phyloP scores from a whole-genome alignment of 305 asterid species.

The Ajuga reptans region DNA sequence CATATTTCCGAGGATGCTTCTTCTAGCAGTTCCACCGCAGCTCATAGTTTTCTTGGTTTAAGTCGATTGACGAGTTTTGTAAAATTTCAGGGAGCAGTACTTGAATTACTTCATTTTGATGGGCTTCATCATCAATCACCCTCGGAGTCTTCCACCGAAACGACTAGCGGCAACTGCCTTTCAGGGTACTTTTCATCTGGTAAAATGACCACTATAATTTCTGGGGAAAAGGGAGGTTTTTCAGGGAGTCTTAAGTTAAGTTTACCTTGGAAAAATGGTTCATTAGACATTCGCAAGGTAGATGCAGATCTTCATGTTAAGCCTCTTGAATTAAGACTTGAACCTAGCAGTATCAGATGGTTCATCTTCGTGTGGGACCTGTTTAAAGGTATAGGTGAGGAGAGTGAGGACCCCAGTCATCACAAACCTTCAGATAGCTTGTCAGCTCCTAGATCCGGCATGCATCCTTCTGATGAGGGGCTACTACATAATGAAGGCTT shows the following conservation, averaged over 20 bases:
- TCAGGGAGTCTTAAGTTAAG: conserved; percentile 75
- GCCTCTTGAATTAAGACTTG: conserved; percentile 67
- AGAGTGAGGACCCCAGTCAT: conserved; percentile 29
- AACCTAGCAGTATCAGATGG: conserved; percentile 60
- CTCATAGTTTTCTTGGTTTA: conserved; percentile 62
- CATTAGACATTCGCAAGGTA: conserved; percentile 71
- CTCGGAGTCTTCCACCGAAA: conserved; percentile 35
- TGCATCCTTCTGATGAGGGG: conserved; percentile 36
- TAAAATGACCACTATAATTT: conserved; percentile 45
- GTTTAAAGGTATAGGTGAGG: conserved; percentile 41
- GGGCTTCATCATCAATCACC: conserved; percentile 41
- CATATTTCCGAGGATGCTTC: conserved; percentile 68
- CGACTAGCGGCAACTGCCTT: conserved; percentile 37
- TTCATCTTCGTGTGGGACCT: conserved; percentile 60
- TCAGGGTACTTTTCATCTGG: conserved; percentile 40
- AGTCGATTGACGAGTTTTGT: conserved; percentile 64
- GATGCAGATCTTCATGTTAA: conserved; percentile 77
- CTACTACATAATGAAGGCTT: conserved; percentile 31
- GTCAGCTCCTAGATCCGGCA: conserved; percentile 34
- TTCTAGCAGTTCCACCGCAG: conserved; percentile 27
- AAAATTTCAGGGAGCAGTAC: conserved; percentile 72
- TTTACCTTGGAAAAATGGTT: conserved; percentile 95
- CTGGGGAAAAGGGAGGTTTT: conserved; percentile 75
- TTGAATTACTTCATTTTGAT: conserved; percentile 64
- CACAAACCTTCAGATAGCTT: conserved; percentile 34